phyloP scores from a whole-genome alignment of 2,329 filamentous ascomycete species.

The Trichoderma guizhouense region DNA sequence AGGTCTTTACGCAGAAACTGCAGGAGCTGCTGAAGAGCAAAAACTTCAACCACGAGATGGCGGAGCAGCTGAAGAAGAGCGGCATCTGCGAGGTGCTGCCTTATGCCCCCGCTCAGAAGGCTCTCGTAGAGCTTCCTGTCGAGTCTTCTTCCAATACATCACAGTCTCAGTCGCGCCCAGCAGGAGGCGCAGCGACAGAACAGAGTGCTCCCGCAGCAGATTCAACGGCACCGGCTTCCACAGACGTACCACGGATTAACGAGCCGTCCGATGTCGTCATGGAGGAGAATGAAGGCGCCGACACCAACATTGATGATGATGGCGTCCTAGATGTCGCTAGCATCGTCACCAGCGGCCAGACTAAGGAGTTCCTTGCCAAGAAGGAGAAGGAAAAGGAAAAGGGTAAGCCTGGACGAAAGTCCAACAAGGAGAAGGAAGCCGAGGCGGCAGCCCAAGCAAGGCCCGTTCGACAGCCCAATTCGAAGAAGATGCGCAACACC shows the following conservation, averaged over 20 bases:
- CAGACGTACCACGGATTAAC: slow-evolving; percentile 34
- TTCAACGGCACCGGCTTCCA: slow-evolving; percentile 26
- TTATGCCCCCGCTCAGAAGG: slow-evolving; percentile 45
- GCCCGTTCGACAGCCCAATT: slow-evolving; percentile 63
- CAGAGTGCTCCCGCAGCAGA: slow-evolving; percentile 7
- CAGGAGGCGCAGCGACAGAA: not conserved
- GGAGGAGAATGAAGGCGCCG: slow-evolving; percentile 25
- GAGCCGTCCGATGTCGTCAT: slow-evolving; percentile 40
- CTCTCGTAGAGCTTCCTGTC: slow-evolving; percentile 48
- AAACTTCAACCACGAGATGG: slow-evolving; percentile 62
- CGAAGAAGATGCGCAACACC: slow-evolving; percentile 63
- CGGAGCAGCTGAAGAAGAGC: slow-evolving; percentile 67
- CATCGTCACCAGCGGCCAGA: slow-evolving; percentile 78
- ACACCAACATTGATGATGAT: slow-evolving; percentile 52
- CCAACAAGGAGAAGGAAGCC: slow-evolving; percentile 53
- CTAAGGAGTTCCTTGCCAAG: slow-evolving; percentile 76
- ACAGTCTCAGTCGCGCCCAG: not conserved
- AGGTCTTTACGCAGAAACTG: slow-evolving; percentile 77
- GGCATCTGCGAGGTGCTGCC: slow-evolving; percentile 64
- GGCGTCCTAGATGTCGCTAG: slow-evolving; percentile 81
- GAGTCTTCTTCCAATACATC: slow-evolving; percentile 33
- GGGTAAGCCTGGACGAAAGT: slow-evolving; percentile 53
- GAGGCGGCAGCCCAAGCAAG: slow-evolving; percentile 51
- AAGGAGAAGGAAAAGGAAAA: slow-evolving; percentile 75
- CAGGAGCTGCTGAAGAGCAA: slow-evolving; percentile 61